phyloP scores from a whole-genome alignment of 225 moss, liverwort and hornwort genomes.

The Pseudisothecium myosuroides region DNA sequence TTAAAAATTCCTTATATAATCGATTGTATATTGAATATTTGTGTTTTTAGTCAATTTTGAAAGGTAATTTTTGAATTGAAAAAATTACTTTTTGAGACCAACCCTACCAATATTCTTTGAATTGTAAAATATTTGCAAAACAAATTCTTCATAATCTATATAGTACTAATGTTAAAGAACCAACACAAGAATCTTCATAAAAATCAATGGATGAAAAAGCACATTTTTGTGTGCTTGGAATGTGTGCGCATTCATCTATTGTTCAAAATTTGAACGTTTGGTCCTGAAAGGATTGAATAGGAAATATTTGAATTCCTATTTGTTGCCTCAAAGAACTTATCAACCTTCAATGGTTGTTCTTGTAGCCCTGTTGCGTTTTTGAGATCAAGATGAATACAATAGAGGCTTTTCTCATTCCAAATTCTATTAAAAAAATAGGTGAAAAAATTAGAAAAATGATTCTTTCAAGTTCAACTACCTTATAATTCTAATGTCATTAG shows the following conservation, averaged over 20 bases:
- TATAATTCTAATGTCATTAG: neutral
- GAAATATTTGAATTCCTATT: neutral
- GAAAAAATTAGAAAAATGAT: too few relatives aligned
- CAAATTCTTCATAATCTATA: neutral
- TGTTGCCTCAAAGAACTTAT: neutral
- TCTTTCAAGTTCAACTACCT: neutral
- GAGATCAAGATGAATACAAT: neutral
- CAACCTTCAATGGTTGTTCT: neutral
- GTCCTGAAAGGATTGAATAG: accelerated
- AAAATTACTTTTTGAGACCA: neutral
- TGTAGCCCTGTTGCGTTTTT: accelerated
- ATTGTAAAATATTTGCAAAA: neutral
- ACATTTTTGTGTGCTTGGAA: neutral
- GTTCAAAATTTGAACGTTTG: neutral
- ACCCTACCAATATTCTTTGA: neutral
- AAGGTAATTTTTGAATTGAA: neutral
- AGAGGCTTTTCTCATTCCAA: accelerated
- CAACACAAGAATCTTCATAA: neutral
- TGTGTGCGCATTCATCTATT: accelerated
- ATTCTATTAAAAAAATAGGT: too few relatives aligned
- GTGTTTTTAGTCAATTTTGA: too few relatives aligned
- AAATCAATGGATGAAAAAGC: neutral
- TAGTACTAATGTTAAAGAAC: accelerated
- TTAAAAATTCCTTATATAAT: too few relatives aligned
- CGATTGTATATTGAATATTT: too few relatives aligned